Conservation (phyloP, 2,329 filamentous ascomycete species). For the Penicillium sp. region DNA sequence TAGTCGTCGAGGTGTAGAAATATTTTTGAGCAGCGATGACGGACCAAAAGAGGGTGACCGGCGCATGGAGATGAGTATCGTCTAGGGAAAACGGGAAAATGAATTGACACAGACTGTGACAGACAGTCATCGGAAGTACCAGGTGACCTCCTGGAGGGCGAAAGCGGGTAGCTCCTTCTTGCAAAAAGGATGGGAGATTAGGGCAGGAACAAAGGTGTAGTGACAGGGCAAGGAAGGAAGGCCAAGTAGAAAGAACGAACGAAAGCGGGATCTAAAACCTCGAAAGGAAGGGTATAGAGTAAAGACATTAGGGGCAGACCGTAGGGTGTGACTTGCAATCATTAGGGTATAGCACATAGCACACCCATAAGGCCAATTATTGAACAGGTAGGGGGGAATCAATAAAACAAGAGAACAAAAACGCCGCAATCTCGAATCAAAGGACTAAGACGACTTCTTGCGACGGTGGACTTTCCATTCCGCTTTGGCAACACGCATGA, state of each 20-base stretch:
- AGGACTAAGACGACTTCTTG: conserved; percentile 37
- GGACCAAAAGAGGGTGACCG: conserved; percentile 5
- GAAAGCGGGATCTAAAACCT: background rate
- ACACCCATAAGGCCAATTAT: conserved; percentile 15
- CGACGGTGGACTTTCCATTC: conserved; percentile 72
- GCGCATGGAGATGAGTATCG: conserved; percentile 7
- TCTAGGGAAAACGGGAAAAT: background rate
- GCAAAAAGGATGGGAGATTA: background rate
- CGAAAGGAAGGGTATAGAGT: conserved; percentile 17
- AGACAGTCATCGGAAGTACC: conserved; percentile 8
- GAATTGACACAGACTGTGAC: too few relatives aligned
- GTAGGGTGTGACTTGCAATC: conserved; percentile 15
- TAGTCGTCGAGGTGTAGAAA: conserved; percentile 8
- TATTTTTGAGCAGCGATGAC: background rate
- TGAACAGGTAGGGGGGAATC: conserved; percentile 3
- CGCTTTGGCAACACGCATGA: conserved; percentile 84
- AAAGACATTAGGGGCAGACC: conserved; percentile 18
- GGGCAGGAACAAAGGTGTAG: background rate
- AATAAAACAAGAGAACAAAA: conserved; percentile 1
- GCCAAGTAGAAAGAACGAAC: background rate
- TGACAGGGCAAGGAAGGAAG: background rate
- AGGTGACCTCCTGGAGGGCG: background rate
- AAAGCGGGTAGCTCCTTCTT: background rate
- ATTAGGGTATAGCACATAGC: conserved; percentile 26
- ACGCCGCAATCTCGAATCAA: background rate